These are phyloP conservation scores for Amborella trichopoda DNA, from an alignment of 164 flowering plant species.

Conservation along the genomic window DNA sequence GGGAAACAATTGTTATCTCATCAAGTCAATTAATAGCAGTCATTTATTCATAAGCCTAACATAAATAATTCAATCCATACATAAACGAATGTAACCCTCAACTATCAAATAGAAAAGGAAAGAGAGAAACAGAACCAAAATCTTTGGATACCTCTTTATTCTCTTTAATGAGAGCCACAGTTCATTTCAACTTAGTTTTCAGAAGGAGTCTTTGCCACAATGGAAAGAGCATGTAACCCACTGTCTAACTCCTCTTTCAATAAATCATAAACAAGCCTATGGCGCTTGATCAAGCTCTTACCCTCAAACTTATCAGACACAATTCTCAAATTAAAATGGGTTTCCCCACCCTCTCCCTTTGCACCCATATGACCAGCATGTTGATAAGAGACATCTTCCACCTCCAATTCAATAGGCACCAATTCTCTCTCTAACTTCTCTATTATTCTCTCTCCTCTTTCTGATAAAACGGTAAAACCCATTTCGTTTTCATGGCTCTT, in stretches of 20 bases:
- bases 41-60: too few species aligned
- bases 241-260: constrained; percentile 75
- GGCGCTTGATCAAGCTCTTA: constrained; percentile 88
- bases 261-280: constrained; percentile 54
- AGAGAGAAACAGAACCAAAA: constrained; percentile 14
- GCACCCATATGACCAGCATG: constrained; percentile 87
- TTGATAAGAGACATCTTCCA: constrained; percentile 80
- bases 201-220: constrained; percentile 80
- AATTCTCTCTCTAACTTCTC: constrained; percentile 53
- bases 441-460: constrained; percentile 62
- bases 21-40: too few species aligned
- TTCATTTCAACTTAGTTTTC: too few species aligned
- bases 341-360: constrained; percentile 61
- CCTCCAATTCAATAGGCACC: constrained; percentile 44
- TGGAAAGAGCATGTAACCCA: constrained; percentile 89
- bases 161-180: too few species aligned
- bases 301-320: constrained; percentile 81
- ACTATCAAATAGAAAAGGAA: neutral
- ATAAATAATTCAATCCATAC: too few species aligned
- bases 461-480: constrained; percentile 1
- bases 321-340: constrained; percentile 78
- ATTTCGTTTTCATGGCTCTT: neutral
- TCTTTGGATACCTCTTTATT: constrained; percentile 6
- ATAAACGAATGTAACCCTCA: too few species aligned
- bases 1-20: too few species aligned